Evolutionary conservation across 352 stramenopile genomes (phyloP).

Genomic region (Pythium dissimile): DNA sequence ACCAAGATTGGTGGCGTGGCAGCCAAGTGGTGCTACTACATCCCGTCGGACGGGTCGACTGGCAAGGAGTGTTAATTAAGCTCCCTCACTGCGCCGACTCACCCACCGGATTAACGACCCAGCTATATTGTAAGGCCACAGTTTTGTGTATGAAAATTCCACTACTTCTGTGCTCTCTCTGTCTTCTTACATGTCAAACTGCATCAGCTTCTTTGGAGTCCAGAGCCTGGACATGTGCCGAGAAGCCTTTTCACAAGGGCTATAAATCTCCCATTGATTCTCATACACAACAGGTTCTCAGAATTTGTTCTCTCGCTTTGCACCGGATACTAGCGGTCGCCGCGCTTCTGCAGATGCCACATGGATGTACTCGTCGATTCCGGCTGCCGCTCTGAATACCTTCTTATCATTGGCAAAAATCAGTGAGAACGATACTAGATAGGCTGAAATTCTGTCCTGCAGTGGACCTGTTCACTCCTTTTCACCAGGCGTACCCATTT

Average conservation of each 20-base stretch:
- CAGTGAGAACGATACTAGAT: too few species aligned
- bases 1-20: slow-evolving; percentile 26
- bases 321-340: neutral
- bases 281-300: too few species aligned
- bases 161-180: neutral
- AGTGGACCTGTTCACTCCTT: neutral
- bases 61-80: slow-evolving; percentile 27
- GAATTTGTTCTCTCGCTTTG: neutral
- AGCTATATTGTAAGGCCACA: too few species aligned
- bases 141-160: neutral
- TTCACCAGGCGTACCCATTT: slow-evolving; percentile 1
- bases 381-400: neutral
- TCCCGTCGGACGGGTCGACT: slow-evolving; percentile 27
- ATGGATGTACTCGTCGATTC: neutral
- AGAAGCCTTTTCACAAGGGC: too few species aligned
- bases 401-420: neutral
- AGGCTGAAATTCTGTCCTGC: neutral
- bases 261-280: too few species aligned
- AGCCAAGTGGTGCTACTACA: slow-evolving; percentile 39
- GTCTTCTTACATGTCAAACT: neutral
- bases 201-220: too few species aligned
- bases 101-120: too few species aligned
- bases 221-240: too few species aligned
- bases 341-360: neutral
- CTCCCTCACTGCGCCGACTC: too few species aligned